Evolutionary conservation across 495 filamentous ascomycete species (phyloP).

Genomic region (Daldinia vernicosa): DNA sequence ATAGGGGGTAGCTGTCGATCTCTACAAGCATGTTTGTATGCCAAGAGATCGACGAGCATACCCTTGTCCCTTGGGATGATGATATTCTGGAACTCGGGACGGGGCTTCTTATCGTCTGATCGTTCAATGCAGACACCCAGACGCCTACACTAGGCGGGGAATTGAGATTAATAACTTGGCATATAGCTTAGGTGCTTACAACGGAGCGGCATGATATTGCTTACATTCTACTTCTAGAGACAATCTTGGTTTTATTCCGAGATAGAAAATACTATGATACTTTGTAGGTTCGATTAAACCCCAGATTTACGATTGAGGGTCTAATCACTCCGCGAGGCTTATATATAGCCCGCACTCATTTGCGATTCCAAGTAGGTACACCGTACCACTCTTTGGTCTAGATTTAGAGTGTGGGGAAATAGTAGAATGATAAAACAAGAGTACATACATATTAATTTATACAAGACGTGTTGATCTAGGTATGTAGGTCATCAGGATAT

Average conservation of each 20-base stretch:
- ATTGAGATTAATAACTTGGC: background rate
- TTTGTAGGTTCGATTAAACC: background rate
- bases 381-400: background rate
- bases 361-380: background rate
- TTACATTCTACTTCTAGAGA: background rate
- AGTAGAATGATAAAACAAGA: background rate
- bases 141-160: too few species aligned
- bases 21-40: constrained; percentile 24
- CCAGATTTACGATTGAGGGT: background rate
- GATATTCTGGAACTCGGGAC: background rate
- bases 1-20: constrained; percentile 28
- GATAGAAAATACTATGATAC: background rate
- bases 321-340: background rate
- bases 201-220: background rate
- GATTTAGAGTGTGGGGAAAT: constrained; percentile 3
- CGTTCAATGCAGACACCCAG: background rate
- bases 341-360: background rate
- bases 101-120: background rate
- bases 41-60: constrained; percentile 28
- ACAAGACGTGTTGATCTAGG: background rate
- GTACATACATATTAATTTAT: background rate
- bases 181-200: constrained; percentile 29
- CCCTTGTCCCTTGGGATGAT: background rate
- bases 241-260: background rate
- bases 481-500: background rate